These are phyloP conservation scores for Apophysomyces elegans DNA, from an alignment of 371 early-diverging fungal genomes.

Conservation along the genomic window DNA sequence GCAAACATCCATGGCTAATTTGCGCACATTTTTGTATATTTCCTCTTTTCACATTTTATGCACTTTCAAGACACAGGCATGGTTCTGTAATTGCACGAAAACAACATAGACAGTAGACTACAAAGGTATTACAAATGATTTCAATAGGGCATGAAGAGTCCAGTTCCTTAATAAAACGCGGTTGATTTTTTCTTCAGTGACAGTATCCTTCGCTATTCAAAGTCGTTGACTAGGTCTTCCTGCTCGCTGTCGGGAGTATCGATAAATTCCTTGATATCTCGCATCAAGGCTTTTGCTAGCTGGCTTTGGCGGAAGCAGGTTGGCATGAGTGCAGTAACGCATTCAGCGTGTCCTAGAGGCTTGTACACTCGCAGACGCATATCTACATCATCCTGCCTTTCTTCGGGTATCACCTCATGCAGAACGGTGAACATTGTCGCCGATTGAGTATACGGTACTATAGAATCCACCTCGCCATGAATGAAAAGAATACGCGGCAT, in stretches of 20 bases:
- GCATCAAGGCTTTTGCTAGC: conserved; percentile 32
- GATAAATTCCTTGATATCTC: conserved; percentile 51
- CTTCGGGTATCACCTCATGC: conserved; percentile 38
- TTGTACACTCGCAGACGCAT: conserved; percentile 48
- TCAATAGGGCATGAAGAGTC: neutral
- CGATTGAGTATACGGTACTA: conserved; percentile 46
- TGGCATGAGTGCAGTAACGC: conserved; percentile 49
- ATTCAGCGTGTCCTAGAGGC: conserved; percentile 46
- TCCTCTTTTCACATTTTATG: neutral
- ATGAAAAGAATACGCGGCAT: conserved; percentile 48
- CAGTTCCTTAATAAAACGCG: neutral
- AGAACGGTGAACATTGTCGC: conserved; percentile 46
- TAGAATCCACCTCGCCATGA: conserved; percentile 52
- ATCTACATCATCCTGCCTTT: conserved; percentile 46
- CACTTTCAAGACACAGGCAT: neutral
- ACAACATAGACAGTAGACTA: conserved; percentile 10
- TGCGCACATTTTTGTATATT: neutral
- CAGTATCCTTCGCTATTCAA: conserved; percentile 12
- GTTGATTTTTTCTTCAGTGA: neutral
- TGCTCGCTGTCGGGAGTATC: conserved; percentile 23
- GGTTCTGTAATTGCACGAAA: neutral
- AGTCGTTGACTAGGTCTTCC: neutral
- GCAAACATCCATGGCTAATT: neutral
- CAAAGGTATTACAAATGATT: neutral
- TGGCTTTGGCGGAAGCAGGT: conserved; percentile 30